phyloP scores from a whole-genome alignment of 148 eudicot species.

The Nepenthes mirabilis region DNA sequence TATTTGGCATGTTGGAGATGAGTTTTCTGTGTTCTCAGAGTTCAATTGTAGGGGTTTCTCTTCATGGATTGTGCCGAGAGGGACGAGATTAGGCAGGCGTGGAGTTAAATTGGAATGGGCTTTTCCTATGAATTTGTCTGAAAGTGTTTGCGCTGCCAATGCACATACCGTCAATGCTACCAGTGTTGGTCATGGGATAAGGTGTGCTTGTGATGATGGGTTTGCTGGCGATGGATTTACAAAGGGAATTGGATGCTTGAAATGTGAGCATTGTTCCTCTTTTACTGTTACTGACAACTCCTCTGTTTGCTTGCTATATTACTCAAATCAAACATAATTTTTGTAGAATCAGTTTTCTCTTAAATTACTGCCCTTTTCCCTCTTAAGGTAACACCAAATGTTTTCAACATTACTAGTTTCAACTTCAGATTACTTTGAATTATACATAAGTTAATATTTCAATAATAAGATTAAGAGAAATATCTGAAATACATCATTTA shows the following conservation, averaged over 20 bases:
- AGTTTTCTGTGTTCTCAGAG: constrained; percentile 35
- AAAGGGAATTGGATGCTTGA: constrained; percentile 52
- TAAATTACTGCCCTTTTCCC: no score
- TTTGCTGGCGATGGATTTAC: constrained; percentile 65
- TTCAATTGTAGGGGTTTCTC: constrained; percentile 81
- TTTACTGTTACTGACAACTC: no score
- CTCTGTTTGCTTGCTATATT: no score
- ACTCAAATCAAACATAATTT: no score
- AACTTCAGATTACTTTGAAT: no score
- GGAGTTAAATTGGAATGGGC: constrained; percentile 89
- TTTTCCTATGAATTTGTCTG: constrained; percentile 29
- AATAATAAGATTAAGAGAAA: no score
- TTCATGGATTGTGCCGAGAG: constrained; percentile 50
- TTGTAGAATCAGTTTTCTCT: no score
- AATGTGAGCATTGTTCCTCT: constrained; percentile 30
- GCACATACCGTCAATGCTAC: constrained; percentile 48
- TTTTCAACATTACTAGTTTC: no score
- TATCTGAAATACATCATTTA: no score
- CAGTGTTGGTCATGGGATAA: constrained; percentile 38
- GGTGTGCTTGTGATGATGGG: constrained; percentile 66
- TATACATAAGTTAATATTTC: no score
- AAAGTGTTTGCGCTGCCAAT: constrained; percentile 34
- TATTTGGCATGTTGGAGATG: constrained; percentile 40
- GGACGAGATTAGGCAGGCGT: constrained; percentile 24
- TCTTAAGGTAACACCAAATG: no score